These are phyloP conservation scores for Allium fistulosum DNA, from an alignment of 106 monocot genomes.

Conservation along the genomic window DNA sequence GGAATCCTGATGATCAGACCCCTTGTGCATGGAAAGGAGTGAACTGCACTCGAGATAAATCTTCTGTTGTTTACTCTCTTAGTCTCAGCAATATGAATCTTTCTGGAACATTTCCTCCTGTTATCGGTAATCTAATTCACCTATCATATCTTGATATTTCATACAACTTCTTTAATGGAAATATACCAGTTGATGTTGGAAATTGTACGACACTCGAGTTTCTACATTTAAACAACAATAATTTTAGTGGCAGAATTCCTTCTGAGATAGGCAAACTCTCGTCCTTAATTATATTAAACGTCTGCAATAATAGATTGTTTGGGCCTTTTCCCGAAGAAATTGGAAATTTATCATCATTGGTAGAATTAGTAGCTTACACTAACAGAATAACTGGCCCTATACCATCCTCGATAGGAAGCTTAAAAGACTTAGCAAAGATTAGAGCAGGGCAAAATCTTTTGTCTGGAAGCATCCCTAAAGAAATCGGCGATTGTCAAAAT, in stretches of 20 bases:
- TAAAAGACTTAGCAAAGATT: slow-evolving; percentile 58
- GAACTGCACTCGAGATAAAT: slow-evolving; percentile 36
- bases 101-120: slow-evolving; percentile 54
- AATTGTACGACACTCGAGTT: slow-evolving; percentile 42
- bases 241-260: slow-evolving; percentile 65
- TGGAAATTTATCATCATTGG: slow-evolving; percentile 54
- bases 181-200: slow-evolving; percentile 65
- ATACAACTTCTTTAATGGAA: slow-evolving; percentile 67
- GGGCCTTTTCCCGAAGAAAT: slow-evolving; percentile 72
- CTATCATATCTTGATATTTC: slow-evolving; percentile 64
- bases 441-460: slow-evolving; percentile 73
- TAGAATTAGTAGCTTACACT: slow-evolving; percentile 55
- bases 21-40: slow-evolving; percentile 85
- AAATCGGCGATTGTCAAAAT: slow-evolving; percentile 58
- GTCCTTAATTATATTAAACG: slow-evolving; percentile 36
- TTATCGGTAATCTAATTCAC: slow-evolving; percentile 48
- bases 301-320: slow-evolving; percentile 77
- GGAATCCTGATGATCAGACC: slow-evolving; percentile 50
- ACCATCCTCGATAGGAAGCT: slow-evolving; percentile 58
- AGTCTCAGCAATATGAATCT: slow-evolving; percentile 64
- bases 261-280: slow-evolving; percentile 51
- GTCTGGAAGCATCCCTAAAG: slow-evolving; percentile 62
- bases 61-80: slow-evolving; percentile 42
- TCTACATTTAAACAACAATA: slow-evolving; percentile 66
- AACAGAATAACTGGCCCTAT: slow-evolving; percentile 67